phyloP scores from a whole-genome alignment of 1,139 yeast genomes.

The Tardiomyces depauwii region DNA sequence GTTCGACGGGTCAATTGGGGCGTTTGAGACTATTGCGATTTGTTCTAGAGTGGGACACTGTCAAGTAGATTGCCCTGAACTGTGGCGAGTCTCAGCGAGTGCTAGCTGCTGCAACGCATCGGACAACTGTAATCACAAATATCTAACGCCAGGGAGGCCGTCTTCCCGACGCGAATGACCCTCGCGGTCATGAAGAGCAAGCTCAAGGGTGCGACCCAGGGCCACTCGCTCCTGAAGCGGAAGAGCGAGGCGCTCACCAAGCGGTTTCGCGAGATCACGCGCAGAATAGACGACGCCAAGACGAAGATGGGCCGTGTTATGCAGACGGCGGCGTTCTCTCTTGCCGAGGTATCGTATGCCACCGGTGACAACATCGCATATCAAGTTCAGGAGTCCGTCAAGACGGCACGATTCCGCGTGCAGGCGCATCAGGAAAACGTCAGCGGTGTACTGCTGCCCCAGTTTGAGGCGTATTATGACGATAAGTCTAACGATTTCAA shows the following conservation, averaged over 20 bases:
- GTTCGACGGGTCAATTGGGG: slow-evolving; percentile 2
- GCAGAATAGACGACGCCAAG: slow-evolving; percentile 89
- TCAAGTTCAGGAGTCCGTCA: slow-evolving; percentile 92
- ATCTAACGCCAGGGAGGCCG: slow-evolving; percentile 27
- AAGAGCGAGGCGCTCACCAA: slow-evolving; percentile 96
- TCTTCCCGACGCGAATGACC: slow-evolving; percentile 97
- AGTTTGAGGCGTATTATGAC: slow-evolving; percentile 76
- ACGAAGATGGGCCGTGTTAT: slow-evolving; percentile 96
- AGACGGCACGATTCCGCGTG: slow-evolving; percentile 76
- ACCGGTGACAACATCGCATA: slow-evolving; percentile 92
- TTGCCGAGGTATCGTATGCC: slow-evolving; percentile 95
- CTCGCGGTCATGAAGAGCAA: slow-evolving; percentile 89
- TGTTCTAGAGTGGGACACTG: too few species aligned
- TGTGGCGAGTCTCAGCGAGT: too few species aligned
- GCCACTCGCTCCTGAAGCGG: slow-evolving; percentile 85
- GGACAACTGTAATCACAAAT: too few species aligned
- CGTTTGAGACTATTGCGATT: neutral
- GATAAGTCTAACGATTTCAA: slow-evolving; percentile 86
- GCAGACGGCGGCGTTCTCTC: slow-evolving; percentile 96
- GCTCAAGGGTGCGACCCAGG: slow-evolving; percentile 95
- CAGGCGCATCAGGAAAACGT: slow-evolving; percentile 93
- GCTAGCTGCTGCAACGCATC: too few species aligned
- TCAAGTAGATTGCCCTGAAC: too few species aligned
- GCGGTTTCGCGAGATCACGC: slow-evolving; percentile 91
- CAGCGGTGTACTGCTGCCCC: slow-evolving; percentile 89